phyloP scores from a whole-genome alignment of 768 basidiomycete species.

The Kwoniella mangroviensis region DNA sequence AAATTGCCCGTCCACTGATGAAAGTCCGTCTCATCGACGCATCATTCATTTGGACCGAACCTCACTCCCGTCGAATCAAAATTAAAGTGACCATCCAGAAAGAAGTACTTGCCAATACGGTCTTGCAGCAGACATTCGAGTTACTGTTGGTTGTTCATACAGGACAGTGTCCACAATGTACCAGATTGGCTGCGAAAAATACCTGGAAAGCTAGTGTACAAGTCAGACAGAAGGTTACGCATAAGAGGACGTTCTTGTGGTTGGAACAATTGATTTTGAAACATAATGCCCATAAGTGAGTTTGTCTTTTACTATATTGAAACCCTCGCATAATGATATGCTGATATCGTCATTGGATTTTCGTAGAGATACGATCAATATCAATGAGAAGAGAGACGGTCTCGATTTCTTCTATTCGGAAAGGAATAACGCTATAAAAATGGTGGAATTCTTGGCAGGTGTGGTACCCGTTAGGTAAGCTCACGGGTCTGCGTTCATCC shows the following conservation, averaged over 20 bases:
- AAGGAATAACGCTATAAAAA: conserved; percentile 89
- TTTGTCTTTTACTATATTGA: background rate
- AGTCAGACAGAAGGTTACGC: conserved; percentile 97
- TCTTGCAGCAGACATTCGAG: conserved; percentile 96
- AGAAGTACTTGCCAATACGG: conserved; percentile 92
- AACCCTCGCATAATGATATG: background rate
- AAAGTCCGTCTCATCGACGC: conserved; percentile 98
- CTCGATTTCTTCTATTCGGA: conserved; percentile 96
- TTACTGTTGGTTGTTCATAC: conserved; percentile 88
- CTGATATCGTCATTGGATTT: conserved; percentile 8
- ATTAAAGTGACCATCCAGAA: conserved; percentile 98
- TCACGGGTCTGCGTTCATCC: background rate
- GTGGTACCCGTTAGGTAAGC: conserved; percentile 85
- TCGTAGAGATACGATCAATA: conserved; percentile 75
- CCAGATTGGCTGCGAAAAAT: conserved; percentile 94
- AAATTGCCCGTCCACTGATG: conserved; percentile 69
- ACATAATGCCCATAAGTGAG: conserved; percentile 84
- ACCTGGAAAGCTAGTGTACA: conserved; percentile 98
- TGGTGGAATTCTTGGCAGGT: conserved; percentile 88
- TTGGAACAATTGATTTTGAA: conserved; percentile 96
- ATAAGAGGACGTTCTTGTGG: conserved; percentile 97
- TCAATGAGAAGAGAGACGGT: conserved; percentile 92
- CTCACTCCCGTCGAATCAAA: conserved; percentile 89
- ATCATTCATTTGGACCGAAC: conserved; percentile 99
- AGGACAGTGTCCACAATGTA: conserved; percentile 92